Conservation (phyloP, 2,329 filamentous ascomycete species). For the Fusarium lateritium region DNA sequence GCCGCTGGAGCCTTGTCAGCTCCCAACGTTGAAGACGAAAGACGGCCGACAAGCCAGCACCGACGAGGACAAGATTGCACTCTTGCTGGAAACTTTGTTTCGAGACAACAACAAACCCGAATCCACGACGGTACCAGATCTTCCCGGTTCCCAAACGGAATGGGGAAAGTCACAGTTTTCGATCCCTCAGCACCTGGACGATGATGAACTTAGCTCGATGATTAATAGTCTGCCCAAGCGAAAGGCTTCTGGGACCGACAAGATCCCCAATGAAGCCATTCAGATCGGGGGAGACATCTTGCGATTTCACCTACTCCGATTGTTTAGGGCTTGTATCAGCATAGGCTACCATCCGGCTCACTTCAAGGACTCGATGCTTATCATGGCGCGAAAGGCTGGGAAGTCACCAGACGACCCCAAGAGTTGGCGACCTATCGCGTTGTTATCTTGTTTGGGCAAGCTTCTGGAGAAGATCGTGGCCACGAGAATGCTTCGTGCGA, state of each 20-base stretch:
- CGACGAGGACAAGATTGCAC: neutral
- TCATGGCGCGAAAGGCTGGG: conserved; percentile 10
- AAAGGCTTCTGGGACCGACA: conserved; percentile 14
- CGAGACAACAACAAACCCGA: neutral
- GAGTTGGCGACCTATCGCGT: conserved; percentile 21
- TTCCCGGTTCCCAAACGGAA: neutral
- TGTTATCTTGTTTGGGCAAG: conserved; percentile 21
- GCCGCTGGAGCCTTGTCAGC: conserved; percentile 1
- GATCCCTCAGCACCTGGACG: neutral
- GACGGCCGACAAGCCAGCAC: too few relatives aligned
- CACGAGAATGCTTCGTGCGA: neutral
- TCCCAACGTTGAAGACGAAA: neutral
- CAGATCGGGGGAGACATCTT: conserved; percentile 1
- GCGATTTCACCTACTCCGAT: neutral
- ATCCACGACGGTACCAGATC: neutral
- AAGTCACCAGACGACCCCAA: neutral
- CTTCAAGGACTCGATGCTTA: conserved; percentile 19
- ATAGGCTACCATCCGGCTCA: conserved; percentile 2
- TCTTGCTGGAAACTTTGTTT: neutral
- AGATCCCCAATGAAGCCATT: conserved; percentile 19
- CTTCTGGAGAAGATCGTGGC: conserved; percentile 25
- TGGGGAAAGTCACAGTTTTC: neutral
- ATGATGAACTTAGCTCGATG: neutral
- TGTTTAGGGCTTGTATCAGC: conserved; percentile 15
- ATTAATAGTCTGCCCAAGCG: neutral